A percentile compares a stretch with the other conserved stretches of the same genome.
Evolutionary conservation across 2,329 filamentous ascomycete genomes (phyloP).

Genomic region (Lachnellula subtilissima): DNA sequence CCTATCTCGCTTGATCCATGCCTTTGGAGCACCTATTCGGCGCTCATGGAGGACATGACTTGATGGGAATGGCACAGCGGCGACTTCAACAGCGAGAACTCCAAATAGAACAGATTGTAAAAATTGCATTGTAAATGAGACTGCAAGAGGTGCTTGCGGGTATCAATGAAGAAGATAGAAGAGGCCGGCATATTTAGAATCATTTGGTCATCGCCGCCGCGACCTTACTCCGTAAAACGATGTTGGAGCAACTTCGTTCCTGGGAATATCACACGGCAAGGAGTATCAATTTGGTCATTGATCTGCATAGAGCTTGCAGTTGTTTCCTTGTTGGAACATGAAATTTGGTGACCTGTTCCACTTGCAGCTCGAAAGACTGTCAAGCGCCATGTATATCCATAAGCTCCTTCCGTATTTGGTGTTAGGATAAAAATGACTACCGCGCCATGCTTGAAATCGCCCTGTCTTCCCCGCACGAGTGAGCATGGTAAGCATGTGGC

Average conservation of each 20-base stretch:
- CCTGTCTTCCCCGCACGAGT: background rate
- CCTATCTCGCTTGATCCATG: slow-evolving; percentile 19
- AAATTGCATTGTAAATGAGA: slow-evolving; percentile 15
- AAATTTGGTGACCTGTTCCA: too few species aligned
- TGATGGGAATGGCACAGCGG: slow-evolving; percentile 11
- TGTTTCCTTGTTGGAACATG: too few species aligned
- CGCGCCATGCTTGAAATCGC: background rate
- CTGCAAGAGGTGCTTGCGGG: background rate
- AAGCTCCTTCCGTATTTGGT: background rate
- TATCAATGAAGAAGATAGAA: background rate
- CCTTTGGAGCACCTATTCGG: slow-evolving; percentile 10
- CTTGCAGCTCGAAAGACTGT: background rate
- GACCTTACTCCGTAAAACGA: too few species aligned
- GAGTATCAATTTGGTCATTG: background rate
- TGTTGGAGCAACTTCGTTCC: background rate
- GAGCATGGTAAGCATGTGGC: background rate
- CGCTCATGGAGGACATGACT: slow-evolving; percentile 22
- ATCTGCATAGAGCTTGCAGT: background rate
- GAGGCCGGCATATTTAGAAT: background rate
- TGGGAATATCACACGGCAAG: background rate
- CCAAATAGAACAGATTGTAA: slow-evolving; percentile 9
- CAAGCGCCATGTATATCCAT: background rate
- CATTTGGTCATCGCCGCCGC: background rate
- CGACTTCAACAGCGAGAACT: slow-evolving; percentile 9
- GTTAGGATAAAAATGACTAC: background rate